Evolutionary conservation across 768 basidiomycete species (phyloP).

Genomic region (Lactifluus hygrophoroides): DNA sequence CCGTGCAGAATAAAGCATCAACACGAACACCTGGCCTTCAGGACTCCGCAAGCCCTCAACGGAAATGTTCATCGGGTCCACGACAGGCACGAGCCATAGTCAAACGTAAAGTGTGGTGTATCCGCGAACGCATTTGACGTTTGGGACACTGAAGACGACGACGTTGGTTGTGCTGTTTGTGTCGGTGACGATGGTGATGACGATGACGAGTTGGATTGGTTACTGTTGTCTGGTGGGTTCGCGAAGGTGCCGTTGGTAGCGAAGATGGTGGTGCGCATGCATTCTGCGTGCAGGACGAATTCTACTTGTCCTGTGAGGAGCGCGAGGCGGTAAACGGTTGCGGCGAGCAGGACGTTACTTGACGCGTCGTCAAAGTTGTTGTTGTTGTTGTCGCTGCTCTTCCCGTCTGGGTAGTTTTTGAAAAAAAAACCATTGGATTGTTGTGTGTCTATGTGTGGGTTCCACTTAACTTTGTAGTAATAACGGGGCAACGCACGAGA

Average conservation of each 20-base stretch:
- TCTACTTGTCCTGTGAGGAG: slow-evolving; percentile 41
- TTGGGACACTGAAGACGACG: no score
- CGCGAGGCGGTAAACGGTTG: slow-evolving; percentile 67
- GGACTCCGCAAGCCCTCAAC: slow-evolving; percentile 47
- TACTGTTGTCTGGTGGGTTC: no score
- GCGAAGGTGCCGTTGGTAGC: slow-evolving; percentile 14
- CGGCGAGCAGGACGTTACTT: slow-evolving; percentile 65
- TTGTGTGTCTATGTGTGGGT: no score
- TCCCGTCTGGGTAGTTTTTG: slow-evolving; percentile 61
- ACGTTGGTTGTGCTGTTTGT: no score
- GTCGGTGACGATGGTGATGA: no score
- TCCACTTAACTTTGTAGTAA: no score
- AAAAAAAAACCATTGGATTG: slow-evolving; percentile 47
- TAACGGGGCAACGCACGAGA: slow-evolving; percentile 52
- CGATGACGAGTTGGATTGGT: neutral
- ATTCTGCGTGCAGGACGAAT: slow-evolving; percentile 50
- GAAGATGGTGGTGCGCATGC: slow-evolving; percentile 36
- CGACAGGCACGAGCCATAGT: slow-evolving; percentile 72
- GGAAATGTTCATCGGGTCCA: slow-evolving; percentile 54
- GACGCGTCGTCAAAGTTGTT: slow-evolving; percentile 62
- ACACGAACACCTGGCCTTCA: slow-evolving; percentile 73
- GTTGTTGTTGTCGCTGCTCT: no score
- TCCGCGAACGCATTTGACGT: neutral
- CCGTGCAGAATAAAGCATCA: slow-evolving; percentile 68
- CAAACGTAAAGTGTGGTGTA: slow-evolving; percentile 37